Conservation (phyloP, 352 stramenopile genomes). For the Pythium vanterpoolii region DNA sequence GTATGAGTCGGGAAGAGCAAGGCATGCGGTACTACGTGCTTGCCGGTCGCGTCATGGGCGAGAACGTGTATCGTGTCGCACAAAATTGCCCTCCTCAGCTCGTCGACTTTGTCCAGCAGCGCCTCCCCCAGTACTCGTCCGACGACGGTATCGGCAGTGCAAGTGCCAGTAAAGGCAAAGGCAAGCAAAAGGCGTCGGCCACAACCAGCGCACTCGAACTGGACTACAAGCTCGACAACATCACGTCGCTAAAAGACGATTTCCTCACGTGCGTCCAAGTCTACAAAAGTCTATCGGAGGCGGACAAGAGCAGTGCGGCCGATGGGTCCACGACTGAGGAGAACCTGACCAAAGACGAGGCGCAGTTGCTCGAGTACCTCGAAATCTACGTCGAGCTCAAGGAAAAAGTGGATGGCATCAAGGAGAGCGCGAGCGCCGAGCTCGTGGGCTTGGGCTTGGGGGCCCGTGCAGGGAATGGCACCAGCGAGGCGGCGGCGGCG, state of each 20-base stretch:
- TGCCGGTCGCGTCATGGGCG: conserved; percentile 71
- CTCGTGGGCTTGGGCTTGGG: conserved; percentile 5
- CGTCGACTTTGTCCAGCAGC: conserved; percentile 44
- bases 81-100: conserved; percentile 35
- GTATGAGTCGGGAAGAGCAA: conserved; percentile 39
- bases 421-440: conserved; percentile 38
- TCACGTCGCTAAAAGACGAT: conserved; percentile 50
- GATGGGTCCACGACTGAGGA: conserved; percentile 7
- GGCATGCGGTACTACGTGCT: conserved; percentile 83
- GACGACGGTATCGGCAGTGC: conserved; percentile 16
- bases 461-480: not conserved
- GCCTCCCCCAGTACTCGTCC: conserved; percentile 50
- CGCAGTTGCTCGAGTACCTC: conserved; percentile 70
- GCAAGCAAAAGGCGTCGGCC: conserved; percentile 54
- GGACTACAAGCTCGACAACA: conserved; percentile 44
- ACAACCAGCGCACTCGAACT: conserved; percentile 29
- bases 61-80: conserved; percentile 72
- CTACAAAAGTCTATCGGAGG: conserved; percentile 26
- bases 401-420: conserved; percentile 81
- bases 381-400: conserved; percentile 87
- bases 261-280: conserved; percentile 52
- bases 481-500: conserved; percentile 6
- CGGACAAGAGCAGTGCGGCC: conserved; percentile 23
- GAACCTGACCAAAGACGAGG: conserved; percentile 34
- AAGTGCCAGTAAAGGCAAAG: conserved; percentile 47